Evolutionary conservation across 1,284 basidiomycete species (phyloP).

Genomic region (Termitomyces sp.): DNA sequence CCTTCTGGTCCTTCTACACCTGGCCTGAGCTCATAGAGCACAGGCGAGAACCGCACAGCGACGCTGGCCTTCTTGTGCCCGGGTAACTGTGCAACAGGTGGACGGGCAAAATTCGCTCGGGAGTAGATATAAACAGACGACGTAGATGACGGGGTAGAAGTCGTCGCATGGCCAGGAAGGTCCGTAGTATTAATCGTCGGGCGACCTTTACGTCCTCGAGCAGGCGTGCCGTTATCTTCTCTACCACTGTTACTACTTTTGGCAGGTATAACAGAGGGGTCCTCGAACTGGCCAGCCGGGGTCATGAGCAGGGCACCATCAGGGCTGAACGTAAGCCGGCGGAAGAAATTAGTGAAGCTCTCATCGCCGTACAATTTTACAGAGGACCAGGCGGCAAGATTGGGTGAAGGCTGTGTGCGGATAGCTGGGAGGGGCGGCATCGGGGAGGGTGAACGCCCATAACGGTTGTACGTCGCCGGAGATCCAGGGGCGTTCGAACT

Average conservation of each 20-base stretch:
- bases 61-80: conserved; percentile 96
- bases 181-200: conserved; percentile 34
- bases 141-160: conserved; percentile 19
- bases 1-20: conserved; percentile 41
- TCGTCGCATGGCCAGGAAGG: conserved; percentile 13
- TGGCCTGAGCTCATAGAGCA: conserved; percentile 83
- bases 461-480: conserved; percentile 58
- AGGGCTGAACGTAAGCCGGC: conserved; percentile 89
- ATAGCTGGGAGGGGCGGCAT: conserved; percentile 89
- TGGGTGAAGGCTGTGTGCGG: conserved; percentile 49
- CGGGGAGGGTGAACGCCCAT: conserved; percentile 84
- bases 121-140: conserved; percentile 95
- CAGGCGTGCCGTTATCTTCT: conserved; percentile 38
- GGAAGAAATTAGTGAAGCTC: conserved; percentile 93
- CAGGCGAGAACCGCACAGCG: conserved; percentile 90
- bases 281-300: conserved; percentile 94
- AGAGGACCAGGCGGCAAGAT: conserved; percentile 26
- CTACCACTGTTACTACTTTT: conserved; percentile 28
- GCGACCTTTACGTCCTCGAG: conserved; percentile 50
- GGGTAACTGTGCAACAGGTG: conserved; percentile 91
- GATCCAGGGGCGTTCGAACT: conserved; percentile 77
- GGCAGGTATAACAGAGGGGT: conserved; percentile 61
- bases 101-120: conserved; percentile 85
- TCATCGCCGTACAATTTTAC: conserved; percentile 89
- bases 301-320: conserved; percentile 93